Evolutionary conservation across 176 grass and related monocot genomes (phyloP).

Genomic region (Avena eriantha): DNA sequence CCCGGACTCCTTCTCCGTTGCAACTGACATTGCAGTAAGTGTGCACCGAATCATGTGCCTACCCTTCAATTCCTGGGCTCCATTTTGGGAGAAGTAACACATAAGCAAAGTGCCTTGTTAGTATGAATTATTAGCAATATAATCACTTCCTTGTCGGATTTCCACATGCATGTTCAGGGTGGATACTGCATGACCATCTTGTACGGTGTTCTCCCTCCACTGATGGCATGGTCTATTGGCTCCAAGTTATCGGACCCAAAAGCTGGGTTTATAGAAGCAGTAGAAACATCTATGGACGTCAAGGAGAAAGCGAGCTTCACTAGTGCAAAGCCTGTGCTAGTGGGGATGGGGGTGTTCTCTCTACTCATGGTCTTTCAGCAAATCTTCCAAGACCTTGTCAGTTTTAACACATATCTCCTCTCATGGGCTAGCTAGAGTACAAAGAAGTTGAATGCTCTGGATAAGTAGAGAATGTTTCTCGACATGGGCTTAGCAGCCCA

Average conservation of each 20-base stretch:
- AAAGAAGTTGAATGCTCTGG: not conserved
- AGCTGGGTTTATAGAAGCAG: not conserved
- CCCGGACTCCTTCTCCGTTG: constrained; percentile 69
- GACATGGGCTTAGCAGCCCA: not conserved
- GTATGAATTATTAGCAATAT: not conserved
- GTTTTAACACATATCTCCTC: constrained; percentile 48
- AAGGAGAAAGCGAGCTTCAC: constrained; percentile 23
- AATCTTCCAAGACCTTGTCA: constrained; percentile 52
- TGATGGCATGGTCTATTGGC: constrained; percentile 77
- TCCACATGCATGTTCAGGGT: constrained; percentile 46
- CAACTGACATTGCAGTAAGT: constrained; percentile 72
- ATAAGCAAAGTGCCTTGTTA: not conserved
- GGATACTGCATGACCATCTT: constrained; percentile 93
- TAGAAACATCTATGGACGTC: constrained; percentile 10
- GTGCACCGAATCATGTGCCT: not conserved
- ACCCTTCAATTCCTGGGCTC: not conserved
- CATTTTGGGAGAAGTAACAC: not conserved
- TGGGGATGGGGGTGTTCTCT: constrained; percentile 73
- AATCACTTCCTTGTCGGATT: not conserved
- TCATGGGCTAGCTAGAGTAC: constrained; percentile 30
- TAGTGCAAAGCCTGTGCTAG: constrained; percentile 59
- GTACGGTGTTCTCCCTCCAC: constrained; percentile 75
- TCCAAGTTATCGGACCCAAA: constrained; percentile 37
- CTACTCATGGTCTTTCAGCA: constrained; percentile 58
- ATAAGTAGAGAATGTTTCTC: not conserved